Base-by-base conservation (phyloP, 2,329 filamentous ascomycete genomes). In the Neophaeococcomyces aloes region DNA sequence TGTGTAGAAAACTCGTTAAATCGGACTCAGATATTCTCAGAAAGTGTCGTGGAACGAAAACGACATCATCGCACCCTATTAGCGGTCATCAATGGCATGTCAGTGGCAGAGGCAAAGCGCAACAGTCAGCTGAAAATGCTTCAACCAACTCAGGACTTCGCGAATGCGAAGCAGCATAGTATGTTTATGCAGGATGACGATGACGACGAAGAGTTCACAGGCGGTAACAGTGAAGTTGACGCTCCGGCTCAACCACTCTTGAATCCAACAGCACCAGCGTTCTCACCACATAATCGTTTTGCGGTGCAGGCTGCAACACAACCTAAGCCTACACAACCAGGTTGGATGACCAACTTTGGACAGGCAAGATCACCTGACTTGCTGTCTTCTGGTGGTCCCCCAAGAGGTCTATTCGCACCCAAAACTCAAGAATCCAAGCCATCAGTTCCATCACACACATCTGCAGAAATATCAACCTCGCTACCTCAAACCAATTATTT, bases 41-140 rank as follows among this genome's bases (percentile, higher is more conserved):
- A 69, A 15, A 61, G 52, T 4, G 63, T 74, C 39, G 77, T 81
- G 13, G 77, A 81, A 55, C 61, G 61, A 19, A 81, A 81, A 58
- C 69, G 76, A 30, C 64, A 67, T 44, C 67, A 69, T 17, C 68
- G 77, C 51, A 70, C 65, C 2, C 58, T 77, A n/a, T 68, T 70
- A 17, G 71, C 76, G 7, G 60, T 81, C 21, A 71, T 79, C 42
- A 67, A 72, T 53, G 76, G 76, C 11, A 61, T 77, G 56, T 69
- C 61, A 34, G 67, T 78, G 35, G 61, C 62, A 34, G 65, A 72
- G 52, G 74, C 77, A 14, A 65, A 63, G 32, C 61, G 57, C 13
- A 58, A 66, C 34, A 70, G 69, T 7, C 65, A 75, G 61, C 60
- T 78, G 52, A 60, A 38, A 52, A 57, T 25, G 54, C 60, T 35